Conservation (phyloP, 2,329 filamentous ascomycete genomes). For the Claviceps spartinae region DNA sequence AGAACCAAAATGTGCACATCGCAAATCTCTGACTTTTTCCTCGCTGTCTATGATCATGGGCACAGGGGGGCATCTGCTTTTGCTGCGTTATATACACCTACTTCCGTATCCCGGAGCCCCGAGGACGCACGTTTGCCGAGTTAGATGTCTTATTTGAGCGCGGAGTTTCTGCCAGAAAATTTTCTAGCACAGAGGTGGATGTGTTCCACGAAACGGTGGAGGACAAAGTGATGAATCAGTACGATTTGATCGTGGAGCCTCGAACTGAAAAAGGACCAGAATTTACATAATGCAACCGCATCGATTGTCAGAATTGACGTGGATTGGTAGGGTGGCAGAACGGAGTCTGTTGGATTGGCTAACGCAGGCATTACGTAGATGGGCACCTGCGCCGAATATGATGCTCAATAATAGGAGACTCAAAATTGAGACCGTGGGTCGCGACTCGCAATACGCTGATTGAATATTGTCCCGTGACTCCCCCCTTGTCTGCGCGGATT, state of each 20-base stretch:
- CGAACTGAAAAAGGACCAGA: slow-evolving; percentile 7
- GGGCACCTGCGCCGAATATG: too few species aligned
- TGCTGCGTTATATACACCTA: slow-evolving; percentile 63
- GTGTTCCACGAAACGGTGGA: slow-evolving; percentile 41
- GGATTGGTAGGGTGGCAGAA: too few species aligned
- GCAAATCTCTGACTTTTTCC: background rate
- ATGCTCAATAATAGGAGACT: too few species aligned
- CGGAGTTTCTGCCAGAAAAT: slow-evolving; percentile 57
- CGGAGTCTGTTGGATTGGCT: too few species aligned
- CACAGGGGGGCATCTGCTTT: slow-evolving; percentile 61
- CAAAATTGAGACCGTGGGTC: too few species aligned
- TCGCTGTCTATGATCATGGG: background rate
- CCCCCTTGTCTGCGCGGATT: too few species aligned
- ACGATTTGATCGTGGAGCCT: slow-evolving; percentile 24
- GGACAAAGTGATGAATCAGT: slow-evolving; percentile 32
- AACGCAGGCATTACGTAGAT: too few species aligned
- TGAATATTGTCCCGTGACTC: too few species aligned
- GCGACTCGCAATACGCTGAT: too few species aligned
- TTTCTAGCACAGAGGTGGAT: slow-evolving; percentile 44
- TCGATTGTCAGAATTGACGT: background rate
- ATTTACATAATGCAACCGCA: background rate
- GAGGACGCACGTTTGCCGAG: slow-evolving; percentile 71
- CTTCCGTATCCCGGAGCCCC: slow-evolving; percentile 52
- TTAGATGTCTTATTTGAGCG: slow-evolving; percentile 74
- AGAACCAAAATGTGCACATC: background rate